Percentiles rank a stretch among this genome's conserved stretches.
Evolutionary conservation across 2,329 filamentous ascomycete species (phyloP).

Genomic region (Cercospora janseana): DNA sequence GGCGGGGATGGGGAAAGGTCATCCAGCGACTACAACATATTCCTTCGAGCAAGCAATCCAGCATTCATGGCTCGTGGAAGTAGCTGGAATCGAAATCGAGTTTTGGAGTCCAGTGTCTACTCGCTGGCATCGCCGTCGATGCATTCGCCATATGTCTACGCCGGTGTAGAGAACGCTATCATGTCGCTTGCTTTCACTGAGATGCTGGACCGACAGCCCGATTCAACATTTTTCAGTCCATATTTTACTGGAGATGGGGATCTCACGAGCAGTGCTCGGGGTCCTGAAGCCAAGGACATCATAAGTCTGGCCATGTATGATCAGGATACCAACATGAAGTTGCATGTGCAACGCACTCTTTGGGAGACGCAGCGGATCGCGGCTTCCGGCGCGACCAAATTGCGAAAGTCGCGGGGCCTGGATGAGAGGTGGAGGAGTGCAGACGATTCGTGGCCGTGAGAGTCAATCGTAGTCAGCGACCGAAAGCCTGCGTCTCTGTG

Average conservation of each 20-base stretch:
- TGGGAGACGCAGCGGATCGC: conserved; percentile 28
- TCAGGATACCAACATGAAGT: conserved; percentile 43
- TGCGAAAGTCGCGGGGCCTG: conserved; percentile 23
- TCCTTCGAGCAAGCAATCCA: conserved; percentile 41
- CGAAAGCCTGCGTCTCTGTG: too few species aligned
- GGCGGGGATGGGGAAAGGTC: background rate
- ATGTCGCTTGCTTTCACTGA: conserved; percentile 47
- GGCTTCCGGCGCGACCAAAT: conserved; percentile 18
- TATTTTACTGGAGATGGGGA: conserved; percentile 1
- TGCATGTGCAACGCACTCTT: conserved; percentile 42
- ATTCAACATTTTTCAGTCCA: conserved; percentile 39
- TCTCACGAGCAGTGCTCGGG: background rate
- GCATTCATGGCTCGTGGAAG: conserved; percentile 26
- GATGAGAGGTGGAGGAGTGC: conserved; percentile 43
- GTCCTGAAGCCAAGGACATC: conserved; percentile 35
- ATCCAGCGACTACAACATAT: conserved; percentile 45
- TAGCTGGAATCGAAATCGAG: conserved; percentile 26
- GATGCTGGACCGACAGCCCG: conserved; percentile 45
- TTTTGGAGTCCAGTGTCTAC: conserved; percentile 47
- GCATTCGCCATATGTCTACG: conserved; percentile 47
- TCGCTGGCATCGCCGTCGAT: conserved; percentile 48
- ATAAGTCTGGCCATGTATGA: conserved; percentile 49
- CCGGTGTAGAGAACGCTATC: conserved; percentile 48
- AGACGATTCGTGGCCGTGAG: conserved; percentile 18
- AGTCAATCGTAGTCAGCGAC: too few species aligned